Base-by-base conservation (phyloP, 2,329 filamentous ascomycete species). In the Trichophyton benhamiae region DNA sequence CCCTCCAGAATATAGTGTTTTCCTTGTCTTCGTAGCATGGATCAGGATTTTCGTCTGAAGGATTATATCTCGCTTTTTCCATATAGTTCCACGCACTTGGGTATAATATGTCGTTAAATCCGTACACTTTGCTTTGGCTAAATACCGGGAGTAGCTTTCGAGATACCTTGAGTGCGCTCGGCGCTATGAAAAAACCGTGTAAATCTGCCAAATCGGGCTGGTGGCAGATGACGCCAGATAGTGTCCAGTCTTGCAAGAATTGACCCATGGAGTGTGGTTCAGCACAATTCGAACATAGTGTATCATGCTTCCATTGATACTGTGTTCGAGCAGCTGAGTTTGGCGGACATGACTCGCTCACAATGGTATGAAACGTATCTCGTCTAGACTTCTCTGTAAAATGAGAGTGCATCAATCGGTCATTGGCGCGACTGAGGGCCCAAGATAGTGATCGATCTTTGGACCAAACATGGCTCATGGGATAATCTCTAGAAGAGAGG, bases 81-180 rank as follows among this genome's bases (percentile, higher is more conserved):
- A 83, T 72, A 65, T 85, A 85, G 66, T 83, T 84, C 82, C 81
- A 84, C 0, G 81, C 72, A 67, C 80, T 77, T 0, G 89, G 89
- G 59, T 91, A 87, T 22, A 91, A 73, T 38, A 95, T 88, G 69
- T 95, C 89, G 65, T 81, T 83, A 74, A 88, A 92, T 3, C 85
- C 84, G 52, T 82, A 79, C 1, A 86, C 83, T 67, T 89, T 90
- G 57, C 84, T 86, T 62, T 87, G 81, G 64, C 88, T 88, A 73
- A 94, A 94, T 9, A 94, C 77, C 0, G 89, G 89, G 1, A 87
- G 74, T 3, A 94, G 78, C 20, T 85, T 78, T 63, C 83, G 80
- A 0, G 86, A 81, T 0, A 85, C 82, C 57, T 83, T 82, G 64
- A 83, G 78, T 0, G 81, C 78, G 6, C 86, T 82, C 0, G 86